A percentile compares a stretch with the other conserved stretches of the same genome.
Conservation (phyloP, 257 asterid species). For the Solanum chilense region DNA sequence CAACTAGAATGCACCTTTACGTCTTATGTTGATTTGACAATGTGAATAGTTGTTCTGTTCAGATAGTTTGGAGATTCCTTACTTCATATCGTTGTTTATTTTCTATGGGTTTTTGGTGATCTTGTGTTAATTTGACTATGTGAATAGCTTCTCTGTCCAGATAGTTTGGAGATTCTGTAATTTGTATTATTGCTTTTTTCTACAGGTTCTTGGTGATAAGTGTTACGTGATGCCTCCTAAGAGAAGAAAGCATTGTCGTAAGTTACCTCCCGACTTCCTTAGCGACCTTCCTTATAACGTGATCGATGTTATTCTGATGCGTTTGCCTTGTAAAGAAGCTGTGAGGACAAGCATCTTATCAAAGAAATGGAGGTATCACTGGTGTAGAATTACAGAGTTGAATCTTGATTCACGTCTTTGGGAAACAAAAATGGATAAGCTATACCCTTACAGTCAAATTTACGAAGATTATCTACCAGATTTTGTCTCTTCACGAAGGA, state of each 20-base stretch:
- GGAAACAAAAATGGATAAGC: neutral
- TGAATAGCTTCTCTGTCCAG: neutral
- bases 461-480: neutral
- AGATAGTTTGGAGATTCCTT: neutral
- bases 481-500: neutral
- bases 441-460: neutral
- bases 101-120: neutral
- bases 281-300: neutral
- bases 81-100: neutral
- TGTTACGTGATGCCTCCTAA: neutral
- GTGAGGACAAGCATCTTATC: neutral
- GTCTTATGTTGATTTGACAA: neutral
- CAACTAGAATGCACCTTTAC: neutral
- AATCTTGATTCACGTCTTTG: neutral
- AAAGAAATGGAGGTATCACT: neutral
- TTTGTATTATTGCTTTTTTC: neutral
- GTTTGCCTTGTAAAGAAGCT: neutral
- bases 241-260: neutral
- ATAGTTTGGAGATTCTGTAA: neutral
- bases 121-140: neutral
- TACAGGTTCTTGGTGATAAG: neutral
- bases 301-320: neutral
- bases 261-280: neutral
- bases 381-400: neutral
- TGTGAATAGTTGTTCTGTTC: neutral